Evolutionary conservation across 2,329 filamentous ascomycete genomes (phyloP), one percentile per base, ranked within the genome.

Genomic region (Xylariomycetidae sp.): DNA sequence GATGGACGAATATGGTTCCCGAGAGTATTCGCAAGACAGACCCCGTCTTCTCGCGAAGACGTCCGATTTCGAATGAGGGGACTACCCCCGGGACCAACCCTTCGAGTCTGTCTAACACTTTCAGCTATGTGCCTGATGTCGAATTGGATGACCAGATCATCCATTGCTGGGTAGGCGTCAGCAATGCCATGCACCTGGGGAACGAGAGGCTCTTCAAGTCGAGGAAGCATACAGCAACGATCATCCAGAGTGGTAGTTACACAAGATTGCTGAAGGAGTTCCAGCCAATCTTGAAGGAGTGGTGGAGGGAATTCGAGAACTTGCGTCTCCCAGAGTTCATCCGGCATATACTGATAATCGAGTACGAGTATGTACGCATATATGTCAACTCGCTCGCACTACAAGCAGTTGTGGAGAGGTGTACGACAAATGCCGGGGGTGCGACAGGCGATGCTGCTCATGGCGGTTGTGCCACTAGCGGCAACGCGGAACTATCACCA

Each of bases 311-410:
- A 40, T 89, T 96, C 53, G 84, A 94, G 48, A 72, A 77, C n/a
- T 83, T 86, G 50, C 74, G 77, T 36, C 69, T 84, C 33, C 80
- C 80, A 3, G 74, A 67, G 15, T 82, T 74, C 42, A 81, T 80
- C 45, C 66, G 74, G 18, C 80, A 88, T 55, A 89, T 97, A 38
- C 69, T 98, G 18, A 83, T 80, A 6, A 96, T 97, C 45, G 92
- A 98, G 64, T 96, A 92, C 53, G 88, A 97, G 53, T 96, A 96
- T 56, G 88, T 90, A 16, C 79, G 90, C 51, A 85, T 96, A 31
- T 97, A 97, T 55, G 77, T 96, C 64, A 96, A 97, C 58, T 95
- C 89, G 1, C 70, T 98, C 2, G 89, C 89, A 3, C 68, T 98
- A 2, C 92, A 98, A 62, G 92, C 92, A 15, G 88, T 97, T 4